A percentile compares a stretch with the other conserved stretches of the same genome.
Conservation (phyloP, 2,329 filamentous ascomycete species). For the Penicillium sp. region DNA sequence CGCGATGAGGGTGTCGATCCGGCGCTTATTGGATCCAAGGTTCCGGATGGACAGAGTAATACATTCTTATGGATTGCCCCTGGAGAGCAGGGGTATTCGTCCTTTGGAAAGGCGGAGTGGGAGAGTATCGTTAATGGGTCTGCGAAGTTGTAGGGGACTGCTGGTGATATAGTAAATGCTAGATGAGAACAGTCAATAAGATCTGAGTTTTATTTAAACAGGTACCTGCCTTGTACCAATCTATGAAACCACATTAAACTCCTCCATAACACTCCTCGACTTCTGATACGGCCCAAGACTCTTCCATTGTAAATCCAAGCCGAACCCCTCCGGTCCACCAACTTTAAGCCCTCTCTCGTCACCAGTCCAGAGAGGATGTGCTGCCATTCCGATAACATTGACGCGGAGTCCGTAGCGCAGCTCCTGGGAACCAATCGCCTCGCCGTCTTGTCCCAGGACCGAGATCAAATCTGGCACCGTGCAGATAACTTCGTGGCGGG, state of each 20-base stretch:
- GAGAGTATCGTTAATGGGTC: conserved; percentile 47
- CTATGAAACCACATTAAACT: neutral
- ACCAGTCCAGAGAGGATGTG: neutral
- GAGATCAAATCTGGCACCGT: neutral
- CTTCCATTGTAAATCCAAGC: neutral
- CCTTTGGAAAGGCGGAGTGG: conserved; percentile 62
- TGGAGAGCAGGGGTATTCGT: conserved; percentile 54
- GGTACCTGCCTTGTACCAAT: neutral
- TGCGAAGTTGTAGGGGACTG: conserved; percentile 43
- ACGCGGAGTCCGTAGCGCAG: neutral
- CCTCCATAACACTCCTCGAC: neutral
- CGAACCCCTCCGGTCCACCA: neutral
- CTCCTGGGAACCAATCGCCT: neutral
- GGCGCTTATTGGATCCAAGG: conserved; percentile 45
- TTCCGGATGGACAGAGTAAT: conserved; percentile 45
- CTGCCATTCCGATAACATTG: neutral
- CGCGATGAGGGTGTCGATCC: conserved; percentile 66
- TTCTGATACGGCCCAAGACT: neutral
- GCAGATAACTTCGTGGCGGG: neutral
- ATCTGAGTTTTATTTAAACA: neutral
- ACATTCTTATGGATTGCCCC: conserved; percentile 53
- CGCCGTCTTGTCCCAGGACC: neutral
- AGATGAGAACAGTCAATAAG: too few relatives aligned
- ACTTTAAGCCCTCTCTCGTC: neutral
- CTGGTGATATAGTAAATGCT: too few relatives aligned